Conservation (phyloP, 2,329 filamentous ascomycete species). For the Calonectria naviculata region DNA sequence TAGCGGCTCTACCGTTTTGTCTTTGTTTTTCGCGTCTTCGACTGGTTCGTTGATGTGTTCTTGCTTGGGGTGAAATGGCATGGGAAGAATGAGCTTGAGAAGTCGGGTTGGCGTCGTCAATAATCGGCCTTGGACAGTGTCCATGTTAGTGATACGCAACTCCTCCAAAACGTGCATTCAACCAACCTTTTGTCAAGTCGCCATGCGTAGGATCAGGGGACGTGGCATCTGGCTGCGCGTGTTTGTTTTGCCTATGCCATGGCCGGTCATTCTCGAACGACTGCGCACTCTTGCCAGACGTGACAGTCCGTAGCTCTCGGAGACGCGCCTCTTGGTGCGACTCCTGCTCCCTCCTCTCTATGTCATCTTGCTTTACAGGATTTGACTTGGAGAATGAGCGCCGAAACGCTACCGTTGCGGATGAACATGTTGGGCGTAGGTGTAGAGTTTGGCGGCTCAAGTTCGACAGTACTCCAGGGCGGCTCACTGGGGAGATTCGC, state of each 20-base stretch:
- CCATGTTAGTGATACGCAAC: neutral
- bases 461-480: conserved; percentile 9
- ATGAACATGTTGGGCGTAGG: conserved; percentile 14
- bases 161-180: too few species aligned
- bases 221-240: conserved; percentile 24
- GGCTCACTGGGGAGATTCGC: conserved; percentile 28
- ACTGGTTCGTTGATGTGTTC: conserved; percentile 55
- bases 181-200: conserved; percentile 36
- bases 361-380: conserved; percentile 23
- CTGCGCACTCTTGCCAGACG: conserved; percentile 38
- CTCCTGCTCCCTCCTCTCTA: conserved; percentile 19
- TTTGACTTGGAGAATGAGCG: conserved; percentile 37
- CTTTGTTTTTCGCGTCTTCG: conserved; percentile 43
- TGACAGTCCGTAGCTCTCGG: conserved; percentile 34
- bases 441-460: conserved; percentile 12
- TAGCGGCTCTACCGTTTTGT: conserved; percentile 75
- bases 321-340: conserved; percentile 33
- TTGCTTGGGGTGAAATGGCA: conserved; percentile 60
- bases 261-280: conserved; percentile 39
- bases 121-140: conserved; percentile 68
- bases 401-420: neutral
- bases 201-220: conserved; percentile 29
- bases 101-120: conserved; percentile 84
- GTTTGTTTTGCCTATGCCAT: conserved; percentile 36
- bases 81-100: conserved; percentile 82